phyloP scores from a whole-genome alignment of 2,329 filamentous ascomycete genomes.

The Pestalotiopsis sp. region DNA sequence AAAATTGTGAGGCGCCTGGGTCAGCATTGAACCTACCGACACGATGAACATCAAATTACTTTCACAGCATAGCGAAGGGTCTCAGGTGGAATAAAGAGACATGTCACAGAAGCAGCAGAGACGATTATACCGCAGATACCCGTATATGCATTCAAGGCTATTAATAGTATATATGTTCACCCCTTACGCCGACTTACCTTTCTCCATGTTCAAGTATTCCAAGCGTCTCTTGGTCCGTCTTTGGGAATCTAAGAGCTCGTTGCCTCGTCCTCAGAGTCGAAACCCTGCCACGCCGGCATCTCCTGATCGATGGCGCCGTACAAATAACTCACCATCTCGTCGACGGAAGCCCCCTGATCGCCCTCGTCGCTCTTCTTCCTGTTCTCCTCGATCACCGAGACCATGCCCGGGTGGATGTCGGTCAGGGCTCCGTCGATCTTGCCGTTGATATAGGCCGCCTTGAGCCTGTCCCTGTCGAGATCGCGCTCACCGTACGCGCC shows the following conservation, averaged over 20 bases:
- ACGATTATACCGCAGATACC: neutral
- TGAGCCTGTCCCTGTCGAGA: neutral
- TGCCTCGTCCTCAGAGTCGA: neutral
- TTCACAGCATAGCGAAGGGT: neutral
- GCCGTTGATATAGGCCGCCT: neutral
- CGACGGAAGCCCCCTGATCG: neutral
- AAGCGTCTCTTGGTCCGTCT: neutral
- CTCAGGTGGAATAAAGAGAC: neutral
- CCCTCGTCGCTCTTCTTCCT: neutral
- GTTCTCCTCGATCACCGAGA: neutral
- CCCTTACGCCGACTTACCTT: neutral
- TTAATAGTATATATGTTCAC: neutral
- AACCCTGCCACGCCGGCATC: neutral
- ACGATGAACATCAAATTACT: too few relatives aligned
- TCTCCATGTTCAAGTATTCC: neutral
- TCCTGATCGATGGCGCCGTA: conserved; percentile 4
- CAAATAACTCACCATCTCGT: neutral
- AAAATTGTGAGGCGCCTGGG: too few relatives aligned
- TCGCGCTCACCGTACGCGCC: neutral
- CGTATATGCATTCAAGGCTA: neutral
- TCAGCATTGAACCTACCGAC: too few relatives aligned
- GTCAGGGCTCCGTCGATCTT: neutral
- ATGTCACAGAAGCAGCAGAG: neutral
- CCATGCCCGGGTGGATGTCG: neutral
- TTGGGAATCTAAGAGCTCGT: neutral